Base-by-base conservation (phyloP, 1,284 basidiomycete genomes). In the Apiotrichum veenhuisii region DNA sequence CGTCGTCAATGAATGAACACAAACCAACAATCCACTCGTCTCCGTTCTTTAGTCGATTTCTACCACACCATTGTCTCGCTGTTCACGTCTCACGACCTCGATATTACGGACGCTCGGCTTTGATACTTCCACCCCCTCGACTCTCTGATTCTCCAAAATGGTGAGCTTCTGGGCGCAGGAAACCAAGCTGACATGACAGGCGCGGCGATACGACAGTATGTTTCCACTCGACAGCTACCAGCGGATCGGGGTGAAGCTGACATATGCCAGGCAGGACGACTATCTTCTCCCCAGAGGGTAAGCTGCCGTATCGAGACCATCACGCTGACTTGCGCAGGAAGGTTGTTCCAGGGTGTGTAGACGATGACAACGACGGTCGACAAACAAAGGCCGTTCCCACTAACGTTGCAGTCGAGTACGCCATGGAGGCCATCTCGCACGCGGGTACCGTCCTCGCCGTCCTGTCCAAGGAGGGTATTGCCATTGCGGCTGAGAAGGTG, bases 341-440 rank as follows among this genome's bases (percentile, higher is more conserved):
- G 91, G 64, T 79, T 93, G 61, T 93, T 91, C 77, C 91, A 93
- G 81, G 91, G 91, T 92, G 18, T 45, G 56, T 56, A 37, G 18
- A 5, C 38, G 20, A 7, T 15, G 33, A n/a, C n/a, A n/a, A n/a
- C 30, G 36, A 22, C 12, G 40, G 30, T 40, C 22, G 34, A 20
- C 27, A 12, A 20, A 30, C 40, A 10, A 14, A 42, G 48, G 42
- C 53, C 50, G 12, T 55, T 23, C 42, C 38, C 18, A 30, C 62
- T 59, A 52, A 55, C 53, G 15, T 26, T 67, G 61, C 74, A 92
- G 93, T 97, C 80, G 93, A 98, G 80, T 98, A 98, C 84, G 93
- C 93, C 50, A 97, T 97, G 93, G 93, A 98, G 75, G 93, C 93
- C 61, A 97, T 98, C 82, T 94, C 91, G 27, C 91, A 95, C 70